Evolutionary conservation across 139 green algal genomes (phyloP).

Genomic region (Haematococcus sp.): DNA sequence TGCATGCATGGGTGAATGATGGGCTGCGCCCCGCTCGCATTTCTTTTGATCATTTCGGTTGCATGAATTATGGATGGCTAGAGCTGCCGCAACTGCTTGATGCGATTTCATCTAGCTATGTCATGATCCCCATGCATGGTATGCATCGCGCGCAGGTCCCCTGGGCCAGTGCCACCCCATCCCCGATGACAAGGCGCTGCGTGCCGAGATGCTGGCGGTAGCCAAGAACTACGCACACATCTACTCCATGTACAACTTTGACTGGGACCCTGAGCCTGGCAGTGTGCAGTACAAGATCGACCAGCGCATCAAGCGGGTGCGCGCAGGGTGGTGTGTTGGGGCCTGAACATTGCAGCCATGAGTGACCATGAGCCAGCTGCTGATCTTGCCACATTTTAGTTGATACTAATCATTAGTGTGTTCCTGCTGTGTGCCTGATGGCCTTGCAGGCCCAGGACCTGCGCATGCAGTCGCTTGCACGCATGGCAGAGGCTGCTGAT

Average conservation of each 20-base stretch:
- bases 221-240: slow-evolving; percentile 49
- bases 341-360: too few species aligned
- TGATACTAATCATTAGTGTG: too few species aligned
- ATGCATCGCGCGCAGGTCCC: slow-evolving; percentile 73
- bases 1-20: neutral
- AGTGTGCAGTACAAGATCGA: slow-evolving; percentile 59
- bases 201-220: slow-evolving; percentile 55
- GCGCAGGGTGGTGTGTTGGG: neutral
- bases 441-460: slow-evolving; percentile 46
- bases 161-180: slow-evolving; percentile 77
- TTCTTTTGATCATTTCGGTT: too few species aligned
- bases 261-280: slow-evolving; percentile 64
- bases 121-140: too few species aligned
- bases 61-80: too few species aligned
- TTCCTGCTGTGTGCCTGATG: neutral
- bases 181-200: slow-evolving; percentile 64
- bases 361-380: neutral
- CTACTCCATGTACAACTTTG: slow-evolving; percentile 77
- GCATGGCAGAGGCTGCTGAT: slow-evolving; percentile 38
- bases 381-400: neutral
- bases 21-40: too few species aligned
- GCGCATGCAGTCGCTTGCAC: slow-evolving; percentile 39
- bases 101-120: too few species aligned
- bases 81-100: too few species aligned
- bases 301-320: slow-evolving; percentile 43